Conservation (phyloP, 768 basidiomycete species). For the Mycena indigotica region DNA sequence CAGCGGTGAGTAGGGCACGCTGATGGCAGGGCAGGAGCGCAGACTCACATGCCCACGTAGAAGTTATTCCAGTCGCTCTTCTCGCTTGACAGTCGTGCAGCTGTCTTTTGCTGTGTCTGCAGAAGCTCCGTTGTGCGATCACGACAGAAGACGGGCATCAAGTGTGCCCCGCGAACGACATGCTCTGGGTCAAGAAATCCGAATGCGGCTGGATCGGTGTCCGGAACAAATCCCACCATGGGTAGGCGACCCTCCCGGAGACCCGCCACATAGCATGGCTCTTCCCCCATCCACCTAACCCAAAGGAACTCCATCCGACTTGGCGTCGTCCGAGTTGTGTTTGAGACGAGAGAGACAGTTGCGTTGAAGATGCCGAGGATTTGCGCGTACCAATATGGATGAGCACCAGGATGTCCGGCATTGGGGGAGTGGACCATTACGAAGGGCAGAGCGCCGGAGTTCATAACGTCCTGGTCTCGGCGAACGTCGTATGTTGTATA, state of each 20-base stretch:
- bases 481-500: slow-evolving; percentile 46
- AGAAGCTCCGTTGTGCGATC: slow-evolving; percentile 25
- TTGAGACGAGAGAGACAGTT: slow-evolving; percentile 19
- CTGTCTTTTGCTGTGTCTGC: neutral
- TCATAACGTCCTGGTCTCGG: slow-evolving; percentile 30
- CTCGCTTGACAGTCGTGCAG: slow-evolving; percentile 6
- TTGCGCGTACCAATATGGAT: slow-evolving; percentile 37
- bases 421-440: slow-evolving; percentile 33
- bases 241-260: slow-evolving; percentile 13
- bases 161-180: slow-evolving; percentile 35
- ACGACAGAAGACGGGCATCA: slow-evolving; percentile 35
- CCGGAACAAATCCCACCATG: slow-evolving; percentile 29
- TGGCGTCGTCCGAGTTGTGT: neutral
- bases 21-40: neutral
- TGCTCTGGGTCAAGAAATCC: slow-evolving; percentile 37
- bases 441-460: slow-evolving; percentile 34
- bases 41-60: slow-evolving; percentile 40
- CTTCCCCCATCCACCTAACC: slow-evolving; percentile 28
- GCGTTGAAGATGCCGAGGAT: slow-evolving; percentile 35
- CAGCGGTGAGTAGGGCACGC: neutral
- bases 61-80: slow-evolving; percentile 31
- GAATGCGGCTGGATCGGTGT: slow-evolving; percentile 29
- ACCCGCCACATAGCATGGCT: slow-evolving; percentile 16
- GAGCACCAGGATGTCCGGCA: neutral
- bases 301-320: slow-evolving; percentile 30